Percentiles rank a stretch among this genome's conserved stretches.
Conservation (phyloP, 2,329 filamentous ascomycete genomes). For the Fusarium azukiicola region DNA sequence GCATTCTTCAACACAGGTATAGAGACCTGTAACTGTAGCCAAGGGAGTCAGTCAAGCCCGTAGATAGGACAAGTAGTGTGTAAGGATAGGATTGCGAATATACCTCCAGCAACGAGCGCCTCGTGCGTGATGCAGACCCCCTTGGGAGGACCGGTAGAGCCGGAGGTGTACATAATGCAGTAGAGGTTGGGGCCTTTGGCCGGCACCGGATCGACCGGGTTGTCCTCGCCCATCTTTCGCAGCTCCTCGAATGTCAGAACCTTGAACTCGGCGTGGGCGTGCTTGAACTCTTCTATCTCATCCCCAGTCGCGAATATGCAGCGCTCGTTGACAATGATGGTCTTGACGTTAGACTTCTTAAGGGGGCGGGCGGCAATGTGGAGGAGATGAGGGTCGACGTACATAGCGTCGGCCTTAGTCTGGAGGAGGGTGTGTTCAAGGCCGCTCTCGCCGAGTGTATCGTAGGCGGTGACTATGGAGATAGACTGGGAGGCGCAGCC, state of each 20-base stretch:
- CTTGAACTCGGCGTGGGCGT: constrained; percentile 74
- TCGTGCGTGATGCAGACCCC: constrained; percentile 91
- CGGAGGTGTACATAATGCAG: constrained; percentile 94
- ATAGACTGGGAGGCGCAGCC: constrained; percentile 90
- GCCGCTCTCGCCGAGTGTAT: constrained; percentile 92
- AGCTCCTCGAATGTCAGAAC: constrained; percentile 78
- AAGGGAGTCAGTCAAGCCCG: constrained; percentile 21
- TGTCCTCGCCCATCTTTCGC: constrained; percentile 79
- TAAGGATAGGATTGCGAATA: constrained; percentile 59
- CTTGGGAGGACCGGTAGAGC: constrained; percentile 94
- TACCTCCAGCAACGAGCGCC: constrained; percentile 86
- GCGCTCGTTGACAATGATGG: constrained; percentile 82
- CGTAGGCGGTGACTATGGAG: constrained; percentile 96
- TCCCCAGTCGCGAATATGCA: constrained; percentile 72
- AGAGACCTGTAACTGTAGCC: constrained; percentile 86
- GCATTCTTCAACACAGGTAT: constrained; percentile 87
- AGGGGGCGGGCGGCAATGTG: constrained; percentile 79
- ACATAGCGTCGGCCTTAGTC: constrained; percentile 91
- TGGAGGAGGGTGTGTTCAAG: constrained; percentile 93
- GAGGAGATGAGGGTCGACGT: constrained; percentile 90
- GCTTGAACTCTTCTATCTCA: constrained; percentile 77
- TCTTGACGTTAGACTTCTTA: constrained; percentile 77
- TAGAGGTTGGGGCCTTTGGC: constrained; percentile 89
- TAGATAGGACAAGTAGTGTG: too few species aligned
- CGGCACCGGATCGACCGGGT: constrained; percentile 86